phyloP scores from a whole-genome alignment of 257 asterid species.

The Thymus mandschuricus region DNA sequence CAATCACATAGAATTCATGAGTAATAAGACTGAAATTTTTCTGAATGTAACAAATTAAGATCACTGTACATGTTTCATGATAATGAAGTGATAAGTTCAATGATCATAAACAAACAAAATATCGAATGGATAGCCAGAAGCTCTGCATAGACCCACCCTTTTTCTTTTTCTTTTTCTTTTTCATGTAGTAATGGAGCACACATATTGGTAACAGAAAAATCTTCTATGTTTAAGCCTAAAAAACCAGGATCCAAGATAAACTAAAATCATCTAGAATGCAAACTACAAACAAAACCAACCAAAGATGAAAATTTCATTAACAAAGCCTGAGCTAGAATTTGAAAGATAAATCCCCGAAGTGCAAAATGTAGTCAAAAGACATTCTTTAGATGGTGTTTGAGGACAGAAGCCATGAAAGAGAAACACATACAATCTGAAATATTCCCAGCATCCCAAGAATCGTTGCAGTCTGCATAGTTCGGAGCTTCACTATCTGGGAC shows the following conservation, averaged over 20 bases:
- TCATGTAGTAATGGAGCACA: not conserved
- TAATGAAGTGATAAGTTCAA: not conserved
- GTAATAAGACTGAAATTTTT: not conserved
- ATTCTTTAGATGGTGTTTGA: not conserved
- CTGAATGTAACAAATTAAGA: not conserved
- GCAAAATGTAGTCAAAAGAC: too few species aligned
- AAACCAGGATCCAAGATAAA: not conserved
- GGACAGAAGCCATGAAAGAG: slow-evolving; percentile 29
- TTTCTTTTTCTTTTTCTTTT: not conserved
- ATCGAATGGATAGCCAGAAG: not conserved
- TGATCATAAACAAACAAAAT: not conserved
- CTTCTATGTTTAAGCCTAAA: not conserved
- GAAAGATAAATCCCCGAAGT: slow-evolving; percentile 2
- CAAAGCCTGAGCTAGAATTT: not conserved
- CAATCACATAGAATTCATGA: not conserved
- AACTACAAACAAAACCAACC: not conserved
- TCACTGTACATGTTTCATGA: not conserved
- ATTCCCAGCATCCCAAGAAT: slow-evolving; percentile 99
- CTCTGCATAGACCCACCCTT: not conserved
- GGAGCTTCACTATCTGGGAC: slow-evolving; percentile 84
- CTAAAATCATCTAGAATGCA: not conserved
- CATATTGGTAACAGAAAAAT: not conserved
- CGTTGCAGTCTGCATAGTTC: slow-evolving; percentile 97
- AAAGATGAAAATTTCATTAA: slow-evolving; percentile 9
- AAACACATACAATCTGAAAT: slow-evolving; percentile 82